A percentile compares a stretch with the other conserved stretches of the same genome.
These are phyloP conservation scores for Mimosa bimucronata DNA, from an alignment of 306 rosid genomes.

Conservation along the genomic window DNA sequence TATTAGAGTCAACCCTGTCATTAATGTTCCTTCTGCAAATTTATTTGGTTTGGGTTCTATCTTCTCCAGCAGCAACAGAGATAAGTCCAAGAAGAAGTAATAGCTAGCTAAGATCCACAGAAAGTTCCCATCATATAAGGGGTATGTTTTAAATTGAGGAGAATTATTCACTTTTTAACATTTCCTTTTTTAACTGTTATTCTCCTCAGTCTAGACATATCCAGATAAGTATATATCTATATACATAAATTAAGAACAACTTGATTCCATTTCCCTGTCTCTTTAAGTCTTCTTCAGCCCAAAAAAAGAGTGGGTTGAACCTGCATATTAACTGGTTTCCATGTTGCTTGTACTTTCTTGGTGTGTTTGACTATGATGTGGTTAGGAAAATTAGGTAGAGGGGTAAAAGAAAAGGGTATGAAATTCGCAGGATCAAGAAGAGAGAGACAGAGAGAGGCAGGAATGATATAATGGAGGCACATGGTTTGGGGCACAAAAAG, in stretches of 20 bases:
- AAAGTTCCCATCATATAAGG: background rate
- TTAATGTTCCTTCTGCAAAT: slow-evolving; percentile 71
- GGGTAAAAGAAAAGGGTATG: slow-evolving; percentile 39
- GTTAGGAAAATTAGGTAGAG: slow-evolving; percentile 43
- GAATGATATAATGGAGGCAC: slow-evolving; percentile 54
- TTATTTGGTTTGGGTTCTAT: slow-evolving; percentile 77
- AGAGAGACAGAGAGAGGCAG: slow-evolving; percentile 25
- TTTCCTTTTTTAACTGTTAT: slow-evolving; percentile 11
- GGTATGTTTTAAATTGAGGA: slow-evolving; percentile 2
- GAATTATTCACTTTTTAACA: background rate
- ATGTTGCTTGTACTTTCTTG: slow-evolving; percentile 26
- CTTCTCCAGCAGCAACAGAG: slow-evolving; percentile 65
- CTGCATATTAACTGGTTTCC: slow-evolving; percentile 42
- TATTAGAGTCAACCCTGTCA: slow-evolving; percentile 60
- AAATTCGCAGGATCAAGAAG: slow-evolving; percentile 36
- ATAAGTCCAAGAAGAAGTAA: slow-evolving; percentile 70
- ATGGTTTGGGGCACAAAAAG: slow-evolving; percentile 63
- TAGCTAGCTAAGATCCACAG: background rate
- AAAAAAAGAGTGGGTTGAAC: background rate
- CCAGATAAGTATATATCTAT: background rate
- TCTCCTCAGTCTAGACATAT: background rate
- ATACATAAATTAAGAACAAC: background rate
- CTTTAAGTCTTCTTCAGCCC: background rate
- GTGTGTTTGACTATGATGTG: slow-evolving; percentile 10
- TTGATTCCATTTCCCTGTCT: background rate